phyloP scores from a whole-genome alignment of 768 basidiomycete species.

The Amanita phalloides region DNA sequence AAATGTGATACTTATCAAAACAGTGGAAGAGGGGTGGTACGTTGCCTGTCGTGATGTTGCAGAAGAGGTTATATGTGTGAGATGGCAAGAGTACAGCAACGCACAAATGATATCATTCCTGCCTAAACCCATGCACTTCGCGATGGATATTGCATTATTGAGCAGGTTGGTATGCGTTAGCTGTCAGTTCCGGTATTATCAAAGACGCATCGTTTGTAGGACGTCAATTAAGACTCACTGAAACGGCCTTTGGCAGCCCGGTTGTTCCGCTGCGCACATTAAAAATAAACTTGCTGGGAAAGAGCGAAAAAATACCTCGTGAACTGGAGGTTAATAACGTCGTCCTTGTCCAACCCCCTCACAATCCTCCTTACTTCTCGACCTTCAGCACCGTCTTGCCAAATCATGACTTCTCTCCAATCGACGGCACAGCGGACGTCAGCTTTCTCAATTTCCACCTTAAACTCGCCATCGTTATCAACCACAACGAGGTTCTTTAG shows the following conservation, averaged over 20 bases:
- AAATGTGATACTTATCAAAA: conserved; percentile 62
- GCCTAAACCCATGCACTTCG: conserved; percentile 59
- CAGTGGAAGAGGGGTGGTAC: conserved; percentile 82
- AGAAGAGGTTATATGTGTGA: background rate
- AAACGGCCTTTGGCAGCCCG: conserved; percentile 74
- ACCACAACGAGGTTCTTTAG: conserved; percentile 58
- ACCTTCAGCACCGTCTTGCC: conserved; percentile 46
- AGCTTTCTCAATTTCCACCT: conserved; percentile 25
- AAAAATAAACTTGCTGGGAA: background rate
- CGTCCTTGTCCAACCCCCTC: conserved; percentile 40
- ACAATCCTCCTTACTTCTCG: conserved; percentile 30
- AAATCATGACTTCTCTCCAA: conserved; percentile 64
- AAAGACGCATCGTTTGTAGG: background rate
- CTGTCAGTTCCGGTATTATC: conserved; percentile 20
- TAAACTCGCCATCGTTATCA: conserved; percentile 39
- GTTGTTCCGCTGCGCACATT: conserved; percentile 55
- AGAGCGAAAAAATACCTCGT: conserved; percentile 46
- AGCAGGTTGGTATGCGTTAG: conserved; percentile 72
- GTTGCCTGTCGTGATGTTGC: conserved; percentile 42
- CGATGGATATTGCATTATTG: conserved; percentile 68
- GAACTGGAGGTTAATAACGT: conserved; percentile 77
- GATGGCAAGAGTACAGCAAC: conserved; percentile 10
- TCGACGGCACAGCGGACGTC: conserved; percentile 45
- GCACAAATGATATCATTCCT: conserved; percentile 59
- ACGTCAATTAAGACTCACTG: conserved; percentile 31